Percentiles rank a stretch among this genome's conserved stretches.
Conservation (phyloP, 148 eudicot species). For the Agrostemma githago region DNA sequence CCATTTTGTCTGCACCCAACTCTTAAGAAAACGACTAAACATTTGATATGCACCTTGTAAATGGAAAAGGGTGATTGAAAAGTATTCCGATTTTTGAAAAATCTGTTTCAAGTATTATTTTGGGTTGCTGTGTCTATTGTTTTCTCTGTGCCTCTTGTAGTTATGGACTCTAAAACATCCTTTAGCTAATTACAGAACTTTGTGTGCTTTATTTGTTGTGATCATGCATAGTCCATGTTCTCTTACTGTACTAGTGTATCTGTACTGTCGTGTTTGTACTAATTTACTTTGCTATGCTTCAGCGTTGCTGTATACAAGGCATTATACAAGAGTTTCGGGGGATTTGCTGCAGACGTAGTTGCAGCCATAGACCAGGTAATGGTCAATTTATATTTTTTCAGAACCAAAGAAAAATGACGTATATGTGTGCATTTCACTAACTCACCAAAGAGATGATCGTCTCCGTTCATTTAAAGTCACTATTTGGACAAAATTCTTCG, state of each 20-base stretch:
- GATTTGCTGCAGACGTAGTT: constrained; percentile 99
- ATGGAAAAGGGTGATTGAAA: no score
- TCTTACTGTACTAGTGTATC: neutral
- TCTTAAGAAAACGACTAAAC: no score
- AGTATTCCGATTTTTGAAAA: no score
- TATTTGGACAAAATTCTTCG: neutral
- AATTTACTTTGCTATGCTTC: constrained; percentile 12
- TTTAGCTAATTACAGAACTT: neutral
- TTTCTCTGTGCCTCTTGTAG: neutral
- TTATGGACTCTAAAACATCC: neutral
- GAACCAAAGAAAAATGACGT: neutral
- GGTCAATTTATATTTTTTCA: neutral
- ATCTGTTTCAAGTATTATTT: no score
- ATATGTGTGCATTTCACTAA: neutral
- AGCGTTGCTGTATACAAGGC: constrained; percentile 99
- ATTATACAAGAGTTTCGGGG: constrained; percentile 96
- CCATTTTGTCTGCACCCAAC: no score
- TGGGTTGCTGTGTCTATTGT: no score
- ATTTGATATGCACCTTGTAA: no score
- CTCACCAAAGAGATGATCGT: neutral
- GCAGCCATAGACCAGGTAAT: constrained; percentile 99
- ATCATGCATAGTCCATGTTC: neutral
- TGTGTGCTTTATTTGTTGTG: neutral
- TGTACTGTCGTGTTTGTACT: neutral
- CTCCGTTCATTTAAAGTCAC: neutral